phyloP scores from a whole-genome alignment of 2,329 filamentous ascomycete species.

The Epichloe baconii region DNA sequence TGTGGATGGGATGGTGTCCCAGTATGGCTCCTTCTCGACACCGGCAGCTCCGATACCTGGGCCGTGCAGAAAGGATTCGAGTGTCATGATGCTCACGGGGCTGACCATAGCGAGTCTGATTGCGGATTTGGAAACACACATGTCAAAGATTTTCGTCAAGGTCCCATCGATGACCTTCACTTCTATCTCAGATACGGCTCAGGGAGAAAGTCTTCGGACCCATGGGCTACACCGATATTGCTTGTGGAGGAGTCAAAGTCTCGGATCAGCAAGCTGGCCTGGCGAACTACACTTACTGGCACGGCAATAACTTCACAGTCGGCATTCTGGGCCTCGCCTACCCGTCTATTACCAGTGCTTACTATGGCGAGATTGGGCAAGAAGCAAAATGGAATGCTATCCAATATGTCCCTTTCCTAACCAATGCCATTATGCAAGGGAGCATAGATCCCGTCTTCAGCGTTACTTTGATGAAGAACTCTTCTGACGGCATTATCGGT shows the following conservation, averaged over 20 bases:
- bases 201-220: constrained; percentile 35
- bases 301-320: constrained; percentile 37
- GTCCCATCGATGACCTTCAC: constrained; percentile 27
- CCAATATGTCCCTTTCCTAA: constrained; percentile 35
- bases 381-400: constrained; percentile 25
- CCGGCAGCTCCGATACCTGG: constrained; percentile 41
- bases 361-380: constrained; percentile 25
- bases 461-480: constrained; percentile 34
- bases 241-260: constrained; percentile 33
- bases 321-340: constrained; percentile 39
- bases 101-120: constrained; percentile 14
- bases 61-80: constrained; percentile 26
- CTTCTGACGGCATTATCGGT: constrained; percentile 30
- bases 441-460: constrained; percentile 32
- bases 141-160: constrained; percentile 27
- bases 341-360: constrained; percentile 35
- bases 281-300: constrained; percentile 36
- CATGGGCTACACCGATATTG: constrained; percentile 33
- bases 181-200: constrained; percentile 34
- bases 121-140: constrained; percentile 30
- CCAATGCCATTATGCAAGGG: constrained; percentile 33
- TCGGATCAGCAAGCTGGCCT: constrained; percentile 33
- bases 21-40: constrained; percentile 33
- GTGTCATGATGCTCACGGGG: constrained; percentile 26
- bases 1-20: constrained; percentile 26